Evolutionary conservation across 2,329 filamentous ascomycete genomes (phyloP).

Genomic region (Fusarium udum): DNA sequence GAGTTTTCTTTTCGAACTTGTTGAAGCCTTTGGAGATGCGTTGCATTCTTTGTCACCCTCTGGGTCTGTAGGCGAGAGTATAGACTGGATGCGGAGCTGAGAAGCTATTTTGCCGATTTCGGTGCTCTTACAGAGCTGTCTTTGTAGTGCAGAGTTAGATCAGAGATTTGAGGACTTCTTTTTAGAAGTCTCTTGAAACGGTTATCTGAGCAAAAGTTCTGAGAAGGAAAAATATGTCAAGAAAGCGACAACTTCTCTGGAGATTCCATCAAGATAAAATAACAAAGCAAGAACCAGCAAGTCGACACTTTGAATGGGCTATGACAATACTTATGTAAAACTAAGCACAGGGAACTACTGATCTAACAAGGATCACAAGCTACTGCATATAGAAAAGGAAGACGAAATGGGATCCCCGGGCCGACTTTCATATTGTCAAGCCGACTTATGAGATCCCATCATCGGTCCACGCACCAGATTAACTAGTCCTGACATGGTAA

Average conservation of each 20-base stretch:
- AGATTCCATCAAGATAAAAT: not conserved
- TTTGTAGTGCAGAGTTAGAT: not conserved
- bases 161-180: not conserved
- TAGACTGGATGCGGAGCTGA: slow-evolving; percentile 61
- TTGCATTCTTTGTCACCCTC: slow-evolving; percentile 51
- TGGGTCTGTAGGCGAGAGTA: slow-evolving; percentile 58
- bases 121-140: slow-evolving; percentile 45
- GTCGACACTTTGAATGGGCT: not conserved
- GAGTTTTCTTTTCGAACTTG: slow-evolving; percentile 1
- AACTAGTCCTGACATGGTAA: slow-evolving; percentile 31
- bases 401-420: slow-evolving; percentile 3
- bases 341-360: not conserved
- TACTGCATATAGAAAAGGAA: not conserved
- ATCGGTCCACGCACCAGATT: slow-evolving; percentile 24
- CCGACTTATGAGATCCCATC: slow-evolving; percentile 26
- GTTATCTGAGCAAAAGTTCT: not conserved
- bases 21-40: not conserved
- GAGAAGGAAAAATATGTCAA: not conserved
- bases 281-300: not conserved
- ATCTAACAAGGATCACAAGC: not conserved
- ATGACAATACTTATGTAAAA: not conserved
- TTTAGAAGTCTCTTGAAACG: not conserved
- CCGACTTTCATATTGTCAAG: slow-evolving; percentile 7
- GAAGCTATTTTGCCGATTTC: slow-evolving; percentile 60
- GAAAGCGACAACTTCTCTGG: not conserved